Evolutionary conservation across 169 alveolate genomes (phyloP).

Genomic region (Plasmodium relictum): DNA sequence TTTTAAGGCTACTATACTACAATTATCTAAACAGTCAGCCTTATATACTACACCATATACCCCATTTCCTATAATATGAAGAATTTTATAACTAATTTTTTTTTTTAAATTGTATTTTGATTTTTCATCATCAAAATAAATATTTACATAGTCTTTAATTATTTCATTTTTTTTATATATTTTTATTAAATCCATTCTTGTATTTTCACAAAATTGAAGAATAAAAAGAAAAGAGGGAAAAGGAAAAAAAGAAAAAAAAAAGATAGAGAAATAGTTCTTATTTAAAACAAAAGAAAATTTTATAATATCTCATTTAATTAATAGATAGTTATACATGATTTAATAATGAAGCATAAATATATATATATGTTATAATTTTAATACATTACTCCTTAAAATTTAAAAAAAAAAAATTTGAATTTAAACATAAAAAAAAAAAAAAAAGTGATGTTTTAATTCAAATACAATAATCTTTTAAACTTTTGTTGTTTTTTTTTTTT

Average conservation of each 20-base stretch:
- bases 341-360: no score
- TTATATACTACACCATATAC: constrained; percentile 98
- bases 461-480: no score
- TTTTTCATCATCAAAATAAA: constrained; percentile 58
- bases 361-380: no score
- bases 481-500: no score
- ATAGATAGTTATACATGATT: no score
- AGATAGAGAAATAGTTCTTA: background rate
- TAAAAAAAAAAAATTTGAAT: no score
- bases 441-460: no score
- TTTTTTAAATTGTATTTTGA: background rate
- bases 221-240: background rate
- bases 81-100: constrained; percentile 84
- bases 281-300: no score
- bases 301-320: no score
- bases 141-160: constrained; percentile 44
- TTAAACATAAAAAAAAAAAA: no score
- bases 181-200: constrained; percentile 58
- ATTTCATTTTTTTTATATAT: constrained; percentile 53
- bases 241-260: background rate
- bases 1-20: constrained; percentile 97
- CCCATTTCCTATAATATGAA: constrained; percentile 97
- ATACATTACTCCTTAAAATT: no score
- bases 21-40: constrained; percentile 94
- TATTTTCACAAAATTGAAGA: background rate